Evolutionary conservation across 495 filamentous ascomycete species (phyloP).

Genomic region (Cercophora samala): DNA sequence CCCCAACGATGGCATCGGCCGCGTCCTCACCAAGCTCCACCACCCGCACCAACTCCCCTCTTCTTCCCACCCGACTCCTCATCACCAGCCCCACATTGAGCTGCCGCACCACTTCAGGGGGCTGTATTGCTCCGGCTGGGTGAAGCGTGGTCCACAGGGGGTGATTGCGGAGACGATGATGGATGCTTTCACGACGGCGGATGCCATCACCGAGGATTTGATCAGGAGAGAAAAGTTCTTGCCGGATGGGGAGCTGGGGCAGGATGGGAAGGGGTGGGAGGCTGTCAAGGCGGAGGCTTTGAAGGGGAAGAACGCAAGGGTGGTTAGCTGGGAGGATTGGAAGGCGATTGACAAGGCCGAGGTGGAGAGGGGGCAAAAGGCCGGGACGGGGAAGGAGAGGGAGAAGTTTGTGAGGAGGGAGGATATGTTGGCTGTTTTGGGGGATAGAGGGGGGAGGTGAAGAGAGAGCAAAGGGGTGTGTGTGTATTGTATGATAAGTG

Average conservation of each 20-base stretch:
- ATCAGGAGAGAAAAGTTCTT: slow-evolving; percentile 35
- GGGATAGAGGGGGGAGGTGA: not conserved
- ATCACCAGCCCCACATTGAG: slow-evolving; percentile 7
- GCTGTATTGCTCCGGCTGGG: slow-evolving; percentile 93
- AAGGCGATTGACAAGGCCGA: slow-evolving; percentile 77
- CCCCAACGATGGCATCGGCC: slow-evolving; percentile 77
- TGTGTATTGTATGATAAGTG: too few species aligned
- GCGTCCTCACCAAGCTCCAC: slow-evolving; percentile 44
- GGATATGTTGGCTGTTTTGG: slow-evolving; percentile 75
- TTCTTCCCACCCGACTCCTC: not conserved
- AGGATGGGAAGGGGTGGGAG: slow-evolving; percentile 66
- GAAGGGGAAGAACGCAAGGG: slow-evolving; percentile 41
- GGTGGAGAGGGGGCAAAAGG: slow-evolving; percentile 57
- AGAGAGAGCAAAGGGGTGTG: slow-evolving; percentile 14
- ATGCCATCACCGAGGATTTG: slow-evolving; percentile 76
- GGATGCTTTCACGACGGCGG: slow-evolving; percentile 86
- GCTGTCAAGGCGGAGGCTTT: slow-evolving; percentile 45
- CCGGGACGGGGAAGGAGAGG: slow-evolving; percentile 63
- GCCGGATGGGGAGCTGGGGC: slow-evolving; percentile 29
- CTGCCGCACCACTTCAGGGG: slow-evolving; percentile 57
- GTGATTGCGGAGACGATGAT: slow-evolving; percentile 96
- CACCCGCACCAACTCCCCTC: not conserved
- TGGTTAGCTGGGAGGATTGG: slow-evolving; percentile 83
- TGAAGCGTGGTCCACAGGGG: slow-evolving; percentile 90
- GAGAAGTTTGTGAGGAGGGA: slow-evolving; percentile 75